Evolutionary conservation across 371 early-diverging fungal species (phyloP), one percentile per base, ranked within the genome.

Genomic region (Lichtheimia hyalospora): DNA sequence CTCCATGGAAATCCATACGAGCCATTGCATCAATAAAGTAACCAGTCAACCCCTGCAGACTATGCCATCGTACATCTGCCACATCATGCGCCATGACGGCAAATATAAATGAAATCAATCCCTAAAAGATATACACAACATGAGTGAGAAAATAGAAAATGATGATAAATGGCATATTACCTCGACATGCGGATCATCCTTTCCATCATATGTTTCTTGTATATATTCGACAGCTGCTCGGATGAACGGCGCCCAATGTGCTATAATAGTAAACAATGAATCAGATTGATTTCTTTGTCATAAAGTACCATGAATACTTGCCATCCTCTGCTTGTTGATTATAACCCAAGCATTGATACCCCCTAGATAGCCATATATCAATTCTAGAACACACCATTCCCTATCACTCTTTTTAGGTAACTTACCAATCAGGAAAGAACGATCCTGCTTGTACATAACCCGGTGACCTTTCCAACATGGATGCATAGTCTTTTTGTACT

Each of bases 351-450:
- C 87, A 87, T 27, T 81, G 69, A 62, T 83, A 87, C 3, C 87
- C 87, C 87, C 79, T 78, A 49, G 13, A 10, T 34, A 34, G 10
- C 10, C 25, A 25, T 34, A 10, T 34, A 34, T 34, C 34, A 34
- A 34, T 34, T 34, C 34, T 34, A 34, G 34, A 34, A 34, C 34
- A 34, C 10, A 34, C 0, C 34, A 34, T 34, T 10, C 34, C 34
- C 7, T 27, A 5, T 7, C 0, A 27, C 4, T 7, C 27, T 27
- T 7, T 27, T 34, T 34, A 5, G 21, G 46, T 6, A 46, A 16
- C 64, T 79, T 87, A 89, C 92, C 93, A 94, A 70, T 94, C 94
- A 4, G 94, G 94, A 66, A 94, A 94, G 62, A 87, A 90, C 15
- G 89, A 85, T 2, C 94, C 94, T 0, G 94, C 89, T 62, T 92